A percentile compares a stretch with the other conserved stretches of the same genome.
Evolutionary conservation across 2,329 filamentous ascomycete genomes (phyloP).

Genomic region (Phaeosphaeriaceae sp.): DNA sequence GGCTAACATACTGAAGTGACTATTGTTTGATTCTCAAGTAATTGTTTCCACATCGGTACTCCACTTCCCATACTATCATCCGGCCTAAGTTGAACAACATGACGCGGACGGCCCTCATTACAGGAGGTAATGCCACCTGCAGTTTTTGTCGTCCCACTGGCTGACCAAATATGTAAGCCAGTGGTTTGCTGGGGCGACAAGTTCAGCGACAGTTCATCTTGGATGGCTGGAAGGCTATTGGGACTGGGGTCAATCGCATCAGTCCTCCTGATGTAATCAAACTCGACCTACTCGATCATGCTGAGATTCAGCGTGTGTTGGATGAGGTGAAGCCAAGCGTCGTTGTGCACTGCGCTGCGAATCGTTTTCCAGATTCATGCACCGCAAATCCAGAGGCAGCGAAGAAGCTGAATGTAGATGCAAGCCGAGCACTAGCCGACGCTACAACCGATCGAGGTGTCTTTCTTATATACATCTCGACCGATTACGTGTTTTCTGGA

Average conservation of each 20-base stretch:
- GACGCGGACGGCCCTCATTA: conserved; percentile 70
- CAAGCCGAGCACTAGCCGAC: conserved; percentile 69
- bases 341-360: conserved; percentile 88
- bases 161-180: conserved; percentile 54
- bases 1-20: not conserved
- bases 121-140: conserved; percentile 62
- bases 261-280: conserved; percentile 69
- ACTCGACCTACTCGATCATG: conserved; percentile 57
- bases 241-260: conserved; percentile 70
- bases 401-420: conserved; percentile 74
- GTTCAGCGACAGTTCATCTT: conserved; percentile 73
- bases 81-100: conserved; percentile 26
- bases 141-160: conserved; percentile 5
- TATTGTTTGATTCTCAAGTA: not conserved
- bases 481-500: conserved; percentile 81
- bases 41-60: not conserved
- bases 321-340: conserved; percentile 69
- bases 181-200: conserved; percentile 81
- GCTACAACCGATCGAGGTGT: conserved; percentile 68
- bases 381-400: conserved; percentile 79
- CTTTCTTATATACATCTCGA: conserved; percentile 78
- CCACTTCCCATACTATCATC: conserved; percentile 3
- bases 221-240: conserved; percentile 61
- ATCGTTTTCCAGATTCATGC: conserved; percentile 86
- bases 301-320: conserved; percentile 55